Percentiles rank a stretch among this genome's conserved stretches.
phyloP scores from a whole-genome alignment of 2,329 filamentous ascomycete genomes.

The Catunica adiposa region DNA sequence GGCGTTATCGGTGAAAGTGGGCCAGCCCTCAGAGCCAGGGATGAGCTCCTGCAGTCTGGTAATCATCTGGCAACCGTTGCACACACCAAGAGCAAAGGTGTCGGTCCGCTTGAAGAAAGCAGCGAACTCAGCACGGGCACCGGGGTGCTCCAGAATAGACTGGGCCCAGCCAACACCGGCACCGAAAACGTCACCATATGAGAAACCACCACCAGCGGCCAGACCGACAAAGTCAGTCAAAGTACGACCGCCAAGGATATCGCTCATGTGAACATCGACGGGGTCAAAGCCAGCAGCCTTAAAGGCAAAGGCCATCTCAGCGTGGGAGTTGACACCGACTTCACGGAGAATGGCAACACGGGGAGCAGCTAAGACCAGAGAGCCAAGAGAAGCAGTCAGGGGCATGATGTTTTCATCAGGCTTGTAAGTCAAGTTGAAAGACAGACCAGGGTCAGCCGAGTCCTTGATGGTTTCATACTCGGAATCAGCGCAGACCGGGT shows the following conservation, averaged over 20 bases:
- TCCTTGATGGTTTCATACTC: conserved; percentile 66
- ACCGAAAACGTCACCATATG: conserved; percentile 65
- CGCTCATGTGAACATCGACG: conserved; percentile 93
- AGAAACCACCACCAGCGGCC: conserved; percentile 93
- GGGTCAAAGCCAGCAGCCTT: conserved; percentile 77
- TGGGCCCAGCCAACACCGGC: conserved; percentile 97
- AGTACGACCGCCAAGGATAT: conserved; percentile 65
- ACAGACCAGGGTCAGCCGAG: conserved; percentile 62
- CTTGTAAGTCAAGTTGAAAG: conserved; percentile 67
- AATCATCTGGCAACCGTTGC: conserved; percentile 95
- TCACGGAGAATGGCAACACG: conserved; percentile 80
- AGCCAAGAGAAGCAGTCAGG: conserved; percentile 32
- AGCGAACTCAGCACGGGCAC: conserved; percentile 59
- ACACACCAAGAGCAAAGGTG: conserved; percentile 85
- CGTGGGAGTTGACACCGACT: conserved; percentile 86
- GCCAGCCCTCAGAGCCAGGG: conserved; percentile 70
- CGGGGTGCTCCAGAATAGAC: conserved; percentile 72
- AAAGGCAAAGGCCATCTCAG: conserved; percentile 98
- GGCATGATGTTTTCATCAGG: conserved; percentile 63
- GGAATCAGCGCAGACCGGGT: conserved; percentile 67
- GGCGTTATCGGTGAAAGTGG: conserved; percentile 68
- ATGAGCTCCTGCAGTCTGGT: conserved; percentile 64
- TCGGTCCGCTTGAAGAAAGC: conserved; percentile 74
- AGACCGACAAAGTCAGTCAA: conserved; percentile 73
- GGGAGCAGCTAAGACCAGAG: conserved; percentile 41